Conservation (phyloP, 805 yeast species). For the Ogataea naganishii region DNA sequence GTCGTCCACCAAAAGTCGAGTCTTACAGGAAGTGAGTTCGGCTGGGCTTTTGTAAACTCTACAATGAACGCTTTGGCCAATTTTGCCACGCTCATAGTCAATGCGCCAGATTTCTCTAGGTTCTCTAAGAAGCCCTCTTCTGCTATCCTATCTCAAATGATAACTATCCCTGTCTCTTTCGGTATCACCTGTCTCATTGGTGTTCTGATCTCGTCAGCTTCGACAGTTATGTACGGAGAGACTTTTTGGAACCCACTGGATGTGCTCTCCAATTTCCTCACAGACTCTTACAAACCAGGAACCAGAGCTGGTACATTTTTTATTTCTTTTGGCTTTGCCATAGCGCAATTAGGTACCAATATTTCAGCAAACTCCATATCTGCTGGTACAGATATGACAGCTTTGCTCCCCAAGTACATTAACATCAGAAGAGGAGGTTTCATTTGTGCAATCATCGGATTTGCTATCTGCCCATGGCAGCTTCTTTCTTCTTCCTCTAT, state of each 20-base stretch:
- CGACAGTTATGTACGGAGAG: constrained; percentile 27
- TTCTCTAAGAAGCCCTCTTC: constrained; percentile 41
- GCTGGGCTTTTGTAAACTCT: constrained; percentile 65
- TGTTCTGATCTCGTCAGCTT: constrained; percentile 33
- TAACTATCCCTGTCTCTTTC: constrained; percentile 64
- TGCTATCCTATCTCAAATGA: constrained; percentile 35
- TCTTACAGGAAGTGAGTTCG: constrained; percentile 44
- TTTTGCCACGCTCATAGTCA: constrained; percentile 70
- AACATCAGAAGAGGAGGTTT: constrained; percentile 52
- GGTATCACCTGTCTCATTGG: constrained; percentile 46
- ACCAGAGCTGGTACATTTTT: constrained; percentile 64
- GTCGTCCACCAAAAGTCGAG: constrained; percentile 41
- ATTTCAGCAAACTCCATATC: constrained; percentile 52
- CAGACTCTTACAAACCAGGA: constrained; percentile 35
- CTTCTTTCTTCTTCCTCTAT: constrained; percentile 26
- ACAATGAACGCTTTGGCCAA: constrained; percentile 67
- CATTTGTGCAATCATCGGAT: constrained; percentile 24
- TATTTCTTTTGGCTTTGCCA: constrained; percentile 48
- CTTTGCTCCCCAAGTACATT: constrained; percentile 41
- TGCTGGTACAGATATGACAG: constrained; percentile 50
- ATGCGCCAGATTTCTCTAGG: constrained; percentile 78
- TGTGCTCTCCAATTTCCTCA: constrained; percentile 40
- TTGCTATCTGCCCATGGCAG: constrained; percentile 28
- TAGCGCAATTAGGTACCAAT: constrained; percentile 60
- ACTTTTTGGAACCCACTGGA: constrained; percentile 35